Base-by-base conservation (phyloP, 768 basidiomycete species). In the Neoboletus magnificus region DNA sequence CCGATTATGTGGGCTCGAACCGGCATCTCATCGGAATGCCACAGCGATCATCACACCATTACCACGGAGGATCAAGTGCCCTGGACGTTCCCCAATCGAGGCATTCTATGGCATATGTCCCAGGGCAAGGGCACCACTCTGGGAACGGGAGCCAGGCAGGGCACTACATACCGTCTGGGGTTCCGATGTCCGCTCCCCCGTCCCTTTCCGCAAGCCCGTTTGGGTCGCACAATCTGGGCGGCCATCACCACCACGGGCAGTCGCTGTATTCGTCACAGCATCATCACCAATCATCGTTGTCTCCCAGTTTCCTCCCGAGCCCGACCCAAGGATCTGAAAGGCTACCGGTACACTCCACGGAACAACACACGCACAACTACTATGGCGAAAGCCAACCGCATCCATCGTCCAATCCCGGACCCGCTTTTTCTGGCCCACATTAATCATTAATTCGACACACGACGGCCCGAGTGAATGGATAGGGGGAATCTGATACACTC, bases 181-280 rank as follows among this genome's bases (percentile, higher is more conserved):
- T 82, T 22, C 81, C 83, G 10, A 73, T 83, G 62, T 79, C 82
- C 20, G 79, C 82, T 6, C 76, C 81, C 0, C 73, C 81, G 22
- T 75, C 82, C 48, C 67, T 82, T 60, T 73, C 80, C 30, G 71
- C 68, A 52, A 77, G 78, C 42, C 64, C 66, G 16, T 71, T 62
- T 29, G 60, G 52, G 18, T 70, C 70, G 20, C 70, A 71, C 57
- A 66, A 39, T 35, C 49, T 71, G 11, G 56, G 64, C 25, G 58
- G 55, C 41, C 69, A 65, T 50, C 70, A 64, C 20, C 68, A 69
- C 48, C 66, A 63, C 18, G 64, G 59, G 37, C 67, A 61, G 39
- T 71, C 69, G 51, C 36, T 70, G 41, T 70, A 70, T 56, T 61
- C 71, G 23, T 70, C 70, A 5, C 70, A 69, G 42, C 69, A 65